These are phyloP conservation scores for Sarocladiaceae sp. DNA, from an alignment of 2,329 filamentous ascomycete genomes.

Conservation along the genomic window DNA sequence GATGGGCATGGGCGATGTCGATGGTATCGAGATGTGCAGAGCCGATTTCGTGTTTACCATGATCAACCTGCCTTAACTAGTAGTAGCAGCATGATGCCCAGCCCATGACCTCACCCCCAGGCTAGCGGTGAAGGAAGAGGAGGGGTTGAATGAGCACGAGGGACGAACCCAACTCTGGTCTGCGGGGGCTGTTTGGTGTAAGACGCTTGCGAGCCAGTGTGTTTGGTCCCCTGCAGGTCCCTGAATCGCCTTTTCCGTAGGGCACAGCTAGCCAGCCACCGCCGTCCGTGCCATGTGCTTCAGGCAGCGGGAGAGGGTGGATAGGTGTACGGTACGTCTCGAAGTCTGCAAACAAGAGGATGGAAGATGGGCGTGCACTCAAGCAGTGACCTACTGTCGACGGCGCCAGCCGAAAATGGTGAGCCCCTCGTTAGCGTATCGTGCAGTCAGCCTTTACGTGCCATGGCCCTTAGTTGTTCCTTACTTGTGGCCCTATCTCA, in stretches of 20 bases:
- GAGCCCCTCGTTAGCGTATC: not conserved
- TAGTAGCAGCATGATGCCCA: no score
- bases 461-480: no score
- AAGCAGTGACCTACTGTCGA: not conserved
- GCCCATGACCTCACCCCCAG: not conserved
- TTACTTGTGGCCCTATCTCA: no score
- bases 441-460: not conserved
- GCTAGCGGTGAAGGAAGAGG: no score
- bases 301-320: not conserved
- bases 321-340: not conserved
- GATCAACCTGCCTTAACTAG: not conserved
- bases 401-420: not conserved
- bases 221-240: not conserved
- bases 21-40: not conserved
- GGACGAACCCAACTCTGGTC: no score
- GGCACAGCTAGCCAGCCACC: not conserved
- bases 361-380: no score
- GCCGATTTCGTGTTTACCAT: not conserved
- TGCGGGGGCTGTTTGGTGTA: no score
- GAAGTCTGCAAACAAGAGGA: no score
- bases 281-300: not conserved
- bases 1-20: not conserved
- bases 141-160: no score
- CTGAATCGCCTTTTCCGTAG: constrained; percentile 1
- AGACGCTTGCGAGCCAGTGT: not conserved